Conservation (phyloP, 176 grass and related monocot species). For the Musa itinerans region DNA sequence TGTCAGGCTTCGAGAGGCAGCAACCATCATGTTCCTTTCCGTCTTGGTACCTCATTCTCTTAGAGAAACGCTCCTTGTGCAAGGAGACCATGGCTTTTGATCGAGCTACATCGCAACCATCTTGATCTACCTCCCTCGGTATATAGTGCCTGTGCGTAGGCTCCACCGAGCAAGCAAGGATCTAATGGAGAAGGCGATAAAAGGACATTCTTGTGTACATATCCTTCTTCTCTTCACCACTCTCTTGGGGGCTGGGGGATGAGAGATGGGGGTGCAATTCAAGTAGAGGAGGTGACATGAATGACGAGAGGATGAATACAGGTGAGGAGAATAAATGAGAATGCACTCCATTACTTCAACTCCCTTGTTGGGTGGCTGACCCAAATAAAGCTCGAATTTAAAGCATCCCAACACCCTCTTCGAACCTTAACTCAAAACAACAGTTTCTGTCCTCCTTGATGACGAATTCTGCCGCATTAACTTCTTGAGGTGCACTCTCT, state of each 20-base stretch:
- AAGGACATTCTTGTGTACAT: background rate
- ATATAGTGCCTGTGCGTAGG: no score
- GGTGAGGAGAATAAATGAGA: conserved; percentile 62
- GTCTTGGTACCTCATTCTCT: conserved; percentile 26
- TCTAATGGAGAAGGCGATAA: no score
- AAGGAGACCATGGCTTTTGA: no score
- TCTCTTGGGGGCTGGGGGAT: background rate
- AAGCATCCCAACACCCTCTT: conserved; percentile 58
- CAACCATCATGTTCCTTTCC: background rate
- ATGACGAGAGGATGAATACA: conserved; percentile 3
- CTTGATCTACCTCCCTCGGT: no score
- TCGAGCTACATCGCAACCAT: no score
- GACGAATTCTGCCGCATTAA: no score
- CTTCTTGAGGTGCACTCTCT: no score
- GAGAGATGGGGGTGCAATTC: conserved; percentile 15
- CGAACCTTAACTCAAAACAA: conserved; percentile 46
- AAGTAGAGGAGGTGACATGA: background rate
- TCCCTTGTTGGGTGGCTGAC: conserved; percentile 51
- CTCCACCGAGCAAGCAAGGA: no score
- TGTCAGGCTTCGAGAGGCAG: conserved; percentile 20
- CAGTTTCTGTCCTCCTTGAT: no score
- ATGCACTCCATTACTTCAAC: conserved; percentile 36
- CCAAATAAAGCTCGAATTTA: conserved; percentile 49
- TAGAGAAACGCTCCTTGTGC: background rate
- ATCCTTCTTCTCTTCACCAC: background rate